Evolutionary conservation across 2,329 filamentous ascomycete species (phyloP), one percentile per base, ranked within the genome.

Genomic region (Ceratocystis lukuohia): DNA sequence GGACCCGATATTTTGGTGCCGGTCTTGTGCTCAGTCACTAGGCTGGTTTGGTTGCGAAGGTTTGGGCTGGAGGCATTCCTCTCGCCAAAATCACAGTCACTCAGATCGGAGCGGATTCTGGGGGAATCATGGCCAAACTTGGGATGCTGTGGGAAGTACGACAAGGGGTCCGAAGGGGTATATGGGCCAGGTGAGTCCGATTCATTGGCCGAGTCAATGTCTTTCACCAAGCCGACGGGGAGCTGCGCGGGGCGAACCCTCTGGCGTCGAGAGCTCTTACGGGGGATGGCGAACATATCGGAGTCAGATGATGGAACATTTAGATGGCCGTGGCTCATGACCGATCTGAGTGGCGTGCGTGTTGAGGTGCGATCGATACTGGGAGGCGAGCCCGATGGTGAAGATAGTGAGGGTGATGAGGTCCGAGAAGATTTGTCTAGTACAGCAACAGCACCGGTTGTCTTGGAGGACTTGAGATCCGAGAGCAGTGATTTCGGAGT

Each of bases 181-280:
- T 59, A 30, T 2, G 66, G 66, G 2, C 66, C 66, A 20, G 56
- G 61, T 10, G 61, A 64, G 20, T 67, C 66, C 5, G 61, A 64
- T 20, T 67, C 66, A 41, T 61, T 64, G 25, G 66, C 62, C 33
- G 61, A 64, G 62, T 67, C 66, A 53, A 67, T 65, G 10, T 67
- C 66, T 28, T 48, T 64, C 53, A 67, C 53, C 2, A 48, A 37
- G n/a, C 53, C 37, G 28, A 56, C 30, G 3, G 61, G 28, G 41
- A 66, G 48, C 12, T 61, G 61, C 5, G 22, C 28, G 5, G 53
- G 66, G 15, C 66, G 41, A 12, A 50, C 44, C 20, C 62, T 45
- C 46, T 67, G 66, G 25, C 66, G 44, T 37, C 62, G 53, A 20
- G 66, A 67, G 53, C 66, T 67, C 30, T 67, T 67, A 41, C 66